Evolutionary conservation across 768 basidiomycete genomes (phyloP).

Genomic region (Scleroderma citrinum): DNA sequence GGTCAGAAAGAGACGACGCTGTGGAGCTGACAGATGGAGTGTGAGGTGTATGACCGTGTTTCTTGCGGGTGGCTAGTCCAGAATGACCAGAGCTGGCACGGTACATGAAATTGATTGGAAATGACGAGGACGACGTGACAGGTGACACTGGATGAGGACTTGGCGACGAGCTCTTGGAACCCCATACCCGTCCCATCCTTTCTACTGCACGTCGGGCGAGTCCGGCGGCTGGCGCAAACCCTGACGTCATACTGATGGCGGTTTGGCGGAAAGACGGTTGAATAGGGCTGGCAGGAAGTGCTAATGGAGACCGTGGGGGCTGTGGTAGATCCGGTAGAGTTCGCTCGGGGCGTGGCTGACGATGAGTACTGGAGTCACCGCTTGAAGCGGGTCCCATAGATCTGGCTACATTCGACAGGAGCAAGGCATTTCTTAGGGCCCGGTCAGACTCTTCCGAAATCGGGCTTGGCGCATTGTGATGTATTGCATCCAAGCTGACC

Average conservation of each 20-base stretch:
- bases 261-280: conserved; percentile 48
- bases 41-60: conserved; percentile 51
- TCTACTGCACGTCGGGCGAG: conserved; percentile 74
- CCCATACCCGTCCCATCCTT: conserved; percentile 66
- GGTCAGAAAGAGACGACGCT: conserved; percentile 42
- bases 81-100: conserved; percentile 39
- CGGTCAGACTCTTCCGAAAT: conserved; percentile 28
- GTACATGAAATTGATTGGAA: conserved; percentile 27
- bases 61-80: conserved; percentile 22
- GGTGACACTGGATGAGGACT: conserved; percentile 42
- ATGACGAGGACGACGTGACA: conserved; percentile 35
- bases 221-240: conserved; percentile 66
- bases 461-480: conserved; percentile 24
- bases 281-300: conserved; percentile 9
- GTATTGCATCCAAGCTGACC: conserved; percentile 26
- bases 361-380: conserved; percentile 12
- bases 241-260: conserved; percentile 67
- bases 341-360: conserved; percentile 22
- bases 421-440: conserved; percentile 35
- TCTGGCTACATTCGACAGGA: too few species aligned
- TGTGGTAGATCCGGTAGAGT: conserved; percentile 27
- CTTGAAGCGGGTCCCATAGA: conserved; percentile 12
- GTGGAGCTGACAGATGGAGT: conserved; percentile 54
- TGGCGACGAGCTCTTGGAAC: conserved; percentile 33
- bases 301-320: conserved; percentile 5